Conservation (phyloP, 2,329 filamentous ascomycete genomes). For the Exserohilum rostratum region DNA sequence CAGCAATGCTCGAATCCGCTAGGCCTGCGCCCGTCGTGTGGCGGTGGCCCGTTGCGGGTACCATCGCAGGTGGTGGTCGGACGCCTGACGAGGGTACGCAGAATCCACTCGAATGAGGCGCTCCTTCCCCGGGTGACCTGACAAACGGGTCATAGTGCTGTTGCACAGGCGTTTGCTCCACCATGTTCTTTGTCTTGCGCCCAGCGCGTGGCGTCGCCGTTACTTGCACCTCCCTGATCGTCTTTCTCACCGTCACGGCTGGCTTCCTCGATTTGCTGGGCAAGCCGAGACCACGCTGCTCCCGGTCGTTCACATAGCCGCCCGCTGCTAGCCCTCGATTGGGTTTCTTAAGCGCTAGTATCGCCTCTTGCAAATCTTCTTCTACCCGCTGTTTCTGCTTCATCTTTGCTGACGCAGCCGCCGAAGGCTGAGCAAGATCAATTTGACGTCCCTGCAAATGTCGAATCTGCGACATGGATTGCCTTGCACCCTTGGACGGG, state of each 20-base stretch:
- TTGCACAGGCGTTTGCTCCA: constrained; percentile 39
- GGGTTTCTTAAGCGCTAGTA: constrained; percentile 74
- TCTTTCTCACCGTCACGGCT: constrained; percentile 35
- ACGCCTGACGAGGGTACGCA: constrained; percentile 51
- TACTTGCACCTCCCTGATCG: constrained; percentile 47
- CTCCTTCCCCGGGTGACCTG: constrained; percentile 20
- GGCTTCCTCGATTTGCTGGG: constrained; percentile 38
- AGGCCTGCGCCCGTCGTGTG: constrained; percentile 38
- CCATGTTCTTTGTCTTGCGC: constrained; percentile 41
- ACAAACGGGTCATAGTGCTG: constrained; percentile 33
- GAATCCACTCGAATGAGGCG: constrained; percentile 37
- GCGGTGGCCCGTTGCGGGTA: constrained; percentile 37
- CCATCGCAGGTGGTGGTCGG: constrained; percentile 32
- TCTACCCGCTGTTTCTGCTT: constrained; percentile 71
- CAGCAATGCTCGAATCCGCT: constrained; percentile 43
- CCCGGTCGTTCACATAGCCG: constrained; percentile 69
- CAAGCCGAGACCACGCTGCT: constrained; percentile 57
- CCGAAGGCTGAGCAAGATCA: constrained; percentile 60
- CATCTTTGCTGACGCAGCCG: constrained; percentile 62
- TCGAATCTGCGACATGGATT: constrained; percentile 51
- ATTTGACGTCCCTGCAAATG: constrained; percentile 60
- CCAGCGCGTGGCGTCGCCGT: constrained; percentile 51
- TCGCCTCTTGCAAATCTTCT: constrained; percentile 74
- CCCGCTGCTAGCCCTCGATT: constrained; percentile 74
- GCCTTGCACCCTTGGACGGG: constrained; percentile 44